Base-by-base conservation (phyloP, 2,329 filamentous ascomycete species). In the Pezicula radicicola region DNA sequence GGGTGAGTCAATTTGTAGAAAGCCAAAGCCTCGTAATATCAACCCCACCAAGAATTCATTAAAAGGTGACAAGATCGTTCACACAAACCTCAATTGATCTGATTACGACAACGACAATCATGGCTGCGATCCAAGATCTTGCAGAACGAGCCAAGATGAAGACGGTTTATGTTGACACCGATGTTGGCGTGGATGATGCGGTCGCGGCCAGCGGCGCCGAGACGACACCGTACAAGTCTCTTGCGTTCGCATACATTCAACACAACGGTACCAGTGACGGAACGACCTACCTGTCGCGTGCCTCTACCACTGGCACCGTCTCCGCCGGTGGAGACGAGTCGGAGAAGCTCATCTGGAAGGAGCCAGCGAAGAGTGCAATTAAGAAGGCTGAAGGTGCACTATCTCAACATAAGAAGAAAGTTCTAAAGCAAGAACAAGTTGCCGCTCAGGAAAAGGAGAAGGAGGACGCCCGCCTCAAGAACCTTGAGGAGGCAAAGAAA, bases 391-490 rank as follows among this genome's bases (percentile, higher is more conserved):
- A 83, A 74, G 85, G 84, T 69, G 84, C 84, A 58, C 84, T 84
- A 58, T 88, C 91, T 60, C 78, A 80, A 58, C 84, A 89, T 71
- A 88, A 90, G 80, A 92, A 91, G 80, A 96, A 96, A 79, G 79
- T 87, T 42, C 82, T 82, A 62, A 91, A 91, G 73, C 88, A 88
- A 70, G 80, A 86, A 60, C 86, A 91, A 66, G 74, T 84, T 57
- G 86, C 84, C 50, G 83, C 87, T 43, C 80, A 85, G 50, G 84
- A 90, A 70, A 83, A 85, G 65, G 84, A 90, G 71, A 85, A 88
- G 68, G 82, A 85, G 55, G 83, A 85, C 60, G 85, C 87, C 66
- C 82, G 87, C 49, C 77, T 85, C 57, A 80, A 83, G 67, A 79
- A 71, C 61, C 76, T 95, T 30, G 90, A 95, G 67, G 88, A 92